These are phyloP conservation scores for Colletotrichum shisoi DNA, from an alignment of 2,329 filamentous ascomycete species.

Conservation along the genomic window DNA sequence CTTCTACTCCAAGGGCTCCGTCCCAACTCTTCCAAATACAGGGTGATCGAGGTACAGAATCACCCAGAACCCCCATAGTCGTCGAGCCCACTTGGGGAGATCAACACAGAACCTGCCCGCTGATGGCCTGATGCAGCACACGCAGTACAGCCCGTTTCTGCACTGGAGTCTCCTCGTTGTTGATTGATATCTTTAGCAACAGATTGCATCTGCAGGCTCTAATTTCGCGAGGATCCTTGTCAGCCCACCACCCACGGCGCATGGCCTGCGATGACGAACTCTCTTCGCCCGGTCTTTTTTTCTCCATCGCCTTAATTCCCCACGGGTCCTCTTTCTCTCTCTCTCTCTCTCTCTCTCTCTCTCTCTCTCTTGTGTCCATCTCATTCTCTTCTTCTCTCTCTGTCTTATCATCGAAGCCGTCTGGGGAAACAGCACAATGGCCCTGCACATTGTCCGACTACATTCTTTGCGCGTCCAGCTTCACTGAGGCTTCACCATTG, in stretches of 20 bases:
- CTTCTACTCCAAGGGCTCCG: too few species aligned
- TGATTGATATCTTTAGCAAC: constrained; percentile 33
- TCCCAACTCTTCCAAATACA: too few species aligned
- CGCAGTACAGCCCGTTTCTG: not conserved
- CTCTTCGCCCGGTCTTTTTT: constrained; percentile 27
- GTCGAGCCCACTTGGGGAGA: constrained; percentile 30
- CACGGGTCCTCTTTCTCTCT: not conserved
- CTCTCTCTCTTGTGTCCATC: not conserved
- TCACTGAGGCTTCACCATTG: constrained; percentile 1
- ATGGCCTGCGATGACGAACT: constrained; percentile 34
- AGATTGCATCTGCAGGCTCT: constrained; percentile 17
- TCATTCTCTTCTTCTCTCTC: constrained; percentile 11
- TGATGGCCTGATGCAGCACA: constrained; percentile 5
- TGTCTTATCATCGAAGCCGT: constrained; percentile 8
- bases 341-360: constrained; percentile 12
- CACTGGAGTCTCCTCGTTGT: not conserved
- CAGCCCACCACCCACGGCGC: constrained; percentile 33
- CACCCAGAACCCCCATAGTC: constrained; percentile 20
- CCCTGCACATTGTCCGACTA: constrained; percentile 1
- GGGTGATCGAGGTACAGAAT: too few species aligned
- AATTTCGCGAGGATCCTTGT: constrained; percentile 36
- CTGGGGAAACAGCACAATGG: constrained; percentile 20
- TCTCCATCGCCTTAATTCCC: constrained; percentile 4
- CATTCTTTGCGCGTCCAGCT: not conserved
- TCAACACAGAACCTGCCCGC: constrained; percentile 19